These are phyloP conservation scores for Chrysanthemum seticuspe DNA, from an alignment of 129 eudicot genomes.

Conservation along the genomic window DNA sequence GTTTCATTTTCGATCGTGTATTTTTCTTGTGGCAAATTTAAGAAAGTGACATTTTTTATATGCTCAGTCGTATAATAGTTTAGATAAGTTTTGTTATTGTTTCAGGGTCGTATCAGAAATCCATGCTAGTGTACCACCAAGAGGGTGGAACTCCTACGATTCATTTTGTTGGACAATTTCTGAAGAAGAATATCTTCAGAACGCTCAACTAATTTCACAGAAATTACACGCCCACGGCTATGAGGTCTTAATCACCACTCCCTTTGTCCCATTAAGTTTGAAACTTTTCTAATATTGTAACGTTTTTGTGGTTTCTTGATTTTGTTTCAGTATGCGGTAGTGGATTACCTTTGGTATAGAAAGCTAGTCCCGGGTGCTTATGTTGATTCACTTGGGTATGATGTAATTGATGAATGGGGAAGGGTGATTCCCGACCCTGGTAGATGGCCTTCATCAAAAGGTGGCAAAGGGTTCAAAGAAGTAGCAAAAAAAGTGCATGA, in stretches of 20 bases:
- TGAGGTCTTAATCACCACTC: slow-evolving; percentile 49
- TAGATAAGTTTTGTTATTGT: neutral
- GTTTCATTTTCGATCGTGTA: neutral
- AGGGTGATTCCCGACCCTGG: slow-evolving; percentile 91
- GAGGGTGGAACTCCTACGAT: slow-evolving; percentile 99
- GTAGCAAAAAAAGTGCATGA: slow-evolving; percentile 80
- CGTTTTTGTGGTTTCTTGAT: neutral
- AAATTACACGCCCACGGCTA: slow-evolving; percentile 68
- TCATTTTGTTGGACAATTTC: slow-evolving; percentile 93
- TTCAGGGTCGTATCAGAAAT: slow-evolving; percentile 44
- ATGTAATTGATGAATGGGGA: slow-evolving; percentile 97
- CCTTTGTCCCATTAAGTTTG: slow-evolving; percentile 1
- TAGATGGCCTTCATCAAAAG: slow-evolving; percentile 88
- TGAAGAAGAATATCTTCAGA: slow-evolving; percentile 78
- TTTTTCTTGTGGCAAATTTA: neutral
- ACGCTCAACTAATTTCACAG: slow-evolving; percentile 67
- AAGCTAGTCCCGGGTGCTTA: slow-evolving; percentile 68
- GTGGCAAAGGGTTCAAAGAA: slow-evolving; percentile 67
- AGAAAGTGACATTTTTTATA: neutral
- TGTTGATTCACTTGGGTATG: slow-evolving; percentile 78
- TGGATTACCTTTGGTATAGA: slow-evolving; percentile 99
- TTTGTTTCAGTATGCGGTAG: slow-evolving; percentile 77
- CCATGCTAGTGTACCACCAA: slow-evolving; percentile 76
- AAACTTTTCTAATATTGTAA: neutral
- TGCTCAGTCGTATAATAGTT: neutral